Evolutionary conservation across 2,329 filamentous ascomycete genomes (phyloP), one percentile per base, ranked within the genome.

Genomic region (Apiospora saccharicola): DNA sequence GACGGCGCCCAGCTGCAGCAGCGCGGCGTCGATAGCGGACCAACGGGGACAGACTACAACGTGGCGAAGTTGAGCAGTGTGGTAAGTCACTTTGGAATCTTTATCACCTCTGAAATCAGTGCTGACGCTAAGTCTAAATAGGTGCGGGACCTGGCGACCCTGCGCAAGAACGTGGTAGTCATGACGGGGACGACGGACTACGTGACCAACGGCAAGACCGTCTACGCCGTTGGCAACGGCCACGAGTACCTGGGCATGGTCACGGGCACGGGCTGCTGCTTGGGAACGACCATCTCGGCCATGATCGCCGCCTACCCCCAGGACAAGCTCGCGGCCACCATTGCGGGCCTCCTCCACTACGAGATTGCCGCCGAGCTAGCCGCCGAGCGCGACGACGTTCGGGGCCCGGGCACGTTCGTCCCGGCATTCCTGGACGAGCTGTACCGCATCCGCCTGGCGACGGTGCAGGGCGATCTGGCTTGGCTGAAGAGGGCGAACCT

Each of bases 371-470:
- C 94, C 0, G 92, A 96, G 83, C 83, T 84, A 69, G 90, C 91
- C 0, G 93, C 93, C 0, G 89, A 89, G 78, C 85, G 90, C 70
- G 72, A 84, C 0, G 87, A 91, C 74, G 94, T 96, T 3, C 86
- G 86, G 72, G 96, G 96, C 0, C 95, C 96, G 0, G 96, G 96
- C 0, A 94, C 91, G 0, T 98, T 98, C 84, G 91, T 97, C 16
- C 92, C 94, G 0, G 92, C 92, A 0, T 95, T 98, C 78, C 84
- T 98, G 57, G 96, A 98, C 77, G 93, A 90, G 82, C 77, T 92
- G 74, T 87, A 86, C 76, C 80, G 80, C 34, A 77, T 90, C 24
- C 82, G 89, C 71, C 84, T 83, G 75, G 84, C 85, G 44, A 88
- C 88, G 3, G 83, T 81, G 0, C 78, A 79, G 6, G 87, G 86